A percentile compares a stretch with the other conserved stretches of the same genome.
phyloP scores from a whole-genome alignment of 139 green algal species.

The Chlamydomonas sp. region DNA sequence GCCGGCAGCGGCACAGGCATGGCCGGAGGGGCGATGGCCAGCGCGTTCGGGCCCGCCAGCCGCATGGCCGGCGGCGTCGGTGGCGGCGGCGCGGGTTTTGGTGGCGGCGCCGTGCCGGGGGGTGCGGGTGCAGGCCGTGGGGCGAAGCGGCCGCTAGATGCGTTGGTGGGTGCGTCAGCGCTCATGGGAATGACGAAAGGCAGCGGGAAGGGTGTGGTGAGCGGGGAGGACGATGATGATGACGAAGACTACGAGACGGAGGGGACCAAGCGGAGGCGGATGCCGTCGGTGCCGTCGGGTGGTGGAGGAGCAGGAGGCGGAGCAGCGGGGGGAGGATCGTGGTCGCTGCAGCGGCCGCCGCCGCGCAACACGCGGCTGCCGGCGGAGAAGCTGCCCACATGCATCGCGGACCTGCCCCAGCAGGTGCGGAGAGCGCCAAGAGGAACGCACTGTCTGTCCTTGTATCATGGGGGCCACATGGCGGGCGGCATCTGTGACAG shows the following conservation, averaged over 20 bases:
- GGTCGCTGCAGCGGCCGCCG: background rate
- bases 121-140: background rate
- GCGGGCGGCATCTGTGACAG: too few species aligned
- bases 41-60: background rate
- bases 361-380: constrained; percentile 33
- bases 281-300: too few species aligned
- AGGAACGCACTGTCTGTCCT: background rate
- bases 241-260: constrained; percentile 37
- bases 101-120: background rate
- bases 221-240: constrained; percentile 6
- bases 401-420: constrained; percentile 14
- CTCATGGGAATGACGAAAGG: constrained; percentile 1
- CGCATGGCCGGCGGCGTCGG: background rate
- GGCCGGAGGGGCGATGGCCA: background rate
- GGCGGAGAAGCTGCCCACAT: constrained; percentile 19
- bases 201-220: background rate
- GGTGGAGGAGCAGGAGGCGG: too few species aligned
- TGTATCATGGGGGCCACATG: too few species aligned
- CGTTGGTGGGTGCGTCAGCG: constrained; percentile 8
- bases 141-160: constrained; percentile 1
- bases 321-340: background rate
- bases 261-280: background rate
- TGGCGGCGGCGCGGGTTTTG: background rate
- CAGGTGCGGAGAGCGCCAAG: background rate
- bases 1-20: background rate